A percentile compares a stretch with the other conserved stretches of the same genome.
phyloP scores from a whole-genome alignment of 768 basidiomycete genomes.

The Lyophyllum semitale region DNA sequence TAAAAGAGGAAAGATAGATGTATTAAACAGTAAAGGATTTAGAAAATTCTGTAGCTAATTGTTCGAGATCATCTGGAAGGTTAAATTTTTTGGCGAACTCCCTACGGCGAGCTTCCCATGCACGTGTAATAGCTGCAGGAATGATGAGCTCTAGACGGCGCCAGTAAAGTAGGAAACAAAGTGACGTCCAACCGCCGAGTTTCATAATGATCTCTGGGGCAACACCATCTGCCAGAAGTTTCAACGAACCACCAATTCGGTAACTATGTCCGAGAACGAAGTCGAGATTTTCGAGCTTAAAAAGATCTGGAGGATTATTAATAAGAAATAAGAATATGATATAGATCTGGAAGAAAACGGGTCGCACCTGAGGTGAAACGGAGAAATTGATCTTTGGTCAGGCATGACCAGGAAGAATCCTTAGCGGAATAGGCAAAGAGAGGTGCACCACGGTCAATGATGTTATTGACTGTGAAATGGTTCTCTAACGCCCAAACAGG shows the following conservation, averaged over 20 bases:
- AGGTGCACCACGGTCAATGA: background rate
- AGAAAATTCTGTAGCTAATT: too few relatives aligned
- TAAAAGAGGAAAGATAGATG: background rate
- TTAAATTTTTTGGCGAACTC: background rate
- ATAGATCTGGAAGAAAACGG: too few relatives aligned
- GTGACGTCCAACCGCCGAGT: background rate
- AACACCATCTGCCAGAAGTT: background rate
- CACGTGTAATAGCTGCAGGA: background rate
- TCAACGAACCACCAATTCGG: background rate
- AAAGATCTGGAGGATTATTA: background rate
- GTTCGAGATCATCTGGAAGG: too few relatives aligned
- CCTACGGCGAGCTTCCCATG: background rate
- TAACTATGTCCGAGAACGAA: background rate
- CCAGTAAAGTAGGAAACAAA: constrained; percentile 9
- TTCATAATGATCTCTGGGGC: too few relatives aligned
- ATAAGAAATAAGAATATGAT: too few relatives aligned
- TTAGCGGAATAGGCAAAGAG: constrained; percentile 10
- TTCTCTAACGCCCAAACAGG: constrained; percentile 18
- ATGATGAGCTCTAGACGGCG: background rate
- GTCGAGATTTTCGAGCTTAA: background rate
- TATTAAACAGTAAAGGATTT: background rate
- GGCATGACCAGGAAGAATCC: background rate
- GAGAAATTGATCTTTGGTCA: background rate
- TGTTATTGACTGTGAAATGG: constrained; percentile 11
- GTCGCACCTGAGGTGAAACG: background rate